Conservation (phyloP, 164 flowering plant species). For the Stephania yunnanensis region DNA sequence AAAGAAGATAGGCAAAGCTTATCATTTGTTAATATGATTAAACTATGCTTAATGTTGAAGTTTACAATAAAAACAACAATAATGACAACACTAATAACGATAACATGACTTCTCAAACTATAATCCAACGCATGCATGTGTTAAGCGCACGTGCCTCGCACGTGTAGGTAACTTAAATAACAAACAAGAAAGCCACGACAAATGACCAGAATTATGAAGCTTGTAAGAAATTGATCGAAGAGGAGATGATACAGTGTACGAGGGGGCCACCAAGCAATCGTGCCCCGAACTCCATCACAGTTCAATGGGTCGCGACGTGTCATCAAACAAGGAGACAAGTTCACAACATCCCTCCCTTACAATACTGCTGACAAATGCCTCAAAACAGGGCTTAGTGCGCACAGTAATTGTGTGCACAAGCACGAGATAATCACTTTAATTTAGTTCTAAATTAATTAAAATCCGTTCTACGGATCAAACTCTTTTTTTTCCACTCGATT, state of each 20-base stretch:
- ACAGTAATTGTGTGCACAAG: too few relatives aligned
- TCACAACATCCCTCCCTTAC: neutral
- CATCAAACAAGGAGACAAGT: conserved; percentile 3
- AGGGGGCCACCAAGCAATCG: conserved; percentile 8
- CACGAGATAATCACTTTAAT: too few relatives aligned
- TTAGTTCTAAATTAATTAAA: too few relatives aligned
- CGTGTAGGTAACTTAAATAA: neutral
- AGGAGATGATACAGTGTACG: neutral
- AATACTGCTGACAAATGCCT: conserved; percentile 7
- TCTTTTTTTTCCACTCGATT: too few relatives aligned
- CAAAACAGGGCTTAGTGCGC: neutral
- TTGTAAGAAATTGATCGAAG: neutral
- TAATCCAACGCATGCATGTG: neutral
- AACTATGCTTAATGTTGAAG: too few relatives aligned
- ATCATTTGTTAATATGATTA: too few relatives aligned
- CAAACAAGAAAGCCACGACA: neutral
- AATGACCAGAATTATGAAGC: neutral
- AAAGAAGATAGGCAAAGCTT: too few relatives aligned
- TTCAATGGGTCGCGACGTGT: neutral
- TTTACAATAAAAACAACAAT: too few relatives aligned
- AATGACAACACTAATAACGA: too few relatives aligned
- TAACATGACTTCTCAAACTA: too few relatives aligned
- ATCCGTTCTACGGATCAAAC: too few relatives aligned
- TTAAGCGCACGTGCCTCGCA: neutral
- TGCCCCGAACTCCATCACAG: conserved; percentile 1